A percentile compares a stretch with the other conserved stretches of the same genome.
Evolutionary conservation across 305 asterid species (phyloP).

Genomic region (Solanum hybrid): DNA sequence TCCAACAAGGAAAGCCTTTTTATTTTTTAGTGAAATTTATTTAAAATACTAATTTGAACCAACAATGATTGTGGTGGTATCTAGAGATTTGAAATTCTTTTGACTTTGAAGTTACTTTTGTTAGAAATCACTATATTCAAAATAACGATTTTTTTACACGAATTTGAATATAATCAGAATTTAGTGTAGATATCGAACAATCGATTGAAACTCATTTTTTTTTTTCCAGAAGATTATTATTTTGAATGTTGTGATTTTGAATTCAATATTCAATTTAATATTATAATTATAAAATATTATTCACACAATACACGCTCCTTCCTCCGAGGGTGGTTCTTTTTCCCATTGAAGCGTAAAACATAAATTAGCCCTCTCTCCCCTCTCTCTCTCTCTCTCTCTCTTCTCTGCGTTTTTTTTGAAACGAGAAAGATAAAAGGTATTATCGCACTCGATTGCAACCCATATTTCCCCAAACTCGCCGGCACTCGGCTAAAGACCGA

Average conservation of each 20-base stretch:
- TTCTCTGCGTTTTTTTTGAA: conserved; percentile 15
- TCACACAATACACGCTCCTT: not conserved
- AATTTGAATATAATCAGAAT: not conserved
- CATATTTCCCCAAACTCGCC: conserved; percentile 36
- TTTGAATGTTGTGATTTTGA: not conserved
- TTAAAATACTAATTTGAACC: not conserved
- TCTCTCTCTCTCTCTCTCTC: conserved; percentile 1
- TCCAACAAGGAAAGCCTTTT: not conserved
- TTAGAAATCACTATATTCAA: not conserved
- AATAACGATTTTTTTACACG: accelerated
- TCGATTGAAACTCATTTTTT: not conserved
- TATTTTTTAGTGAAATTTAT: too few relatives aligned
- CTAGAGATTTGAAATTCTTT: not conserved
- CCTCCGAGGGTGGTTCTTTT: not conserved
- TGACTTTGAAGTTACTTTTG: not conserved
- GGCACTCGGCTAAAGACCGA: conserved; percentile 50
- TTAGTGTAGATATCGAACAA: not conserved
- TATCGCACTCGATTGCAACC: conserved; percentile 30
- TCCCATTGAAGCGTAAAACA: conserved; percentile 43
- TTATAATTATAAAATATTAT: too few relatives aligned
- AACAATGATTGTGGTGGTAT: not conserved
- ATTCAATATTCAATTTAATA: not conserved
- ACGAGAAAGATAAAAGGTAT: conserved; percentile 26
- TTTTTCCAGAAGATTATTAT: not conserved
- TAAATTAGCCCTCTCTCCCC: conserved; percentile 22